Base-by-base conservation (phyloP, 768 basidiomycete genomes). In the Termitomyces heimii region DNA sequence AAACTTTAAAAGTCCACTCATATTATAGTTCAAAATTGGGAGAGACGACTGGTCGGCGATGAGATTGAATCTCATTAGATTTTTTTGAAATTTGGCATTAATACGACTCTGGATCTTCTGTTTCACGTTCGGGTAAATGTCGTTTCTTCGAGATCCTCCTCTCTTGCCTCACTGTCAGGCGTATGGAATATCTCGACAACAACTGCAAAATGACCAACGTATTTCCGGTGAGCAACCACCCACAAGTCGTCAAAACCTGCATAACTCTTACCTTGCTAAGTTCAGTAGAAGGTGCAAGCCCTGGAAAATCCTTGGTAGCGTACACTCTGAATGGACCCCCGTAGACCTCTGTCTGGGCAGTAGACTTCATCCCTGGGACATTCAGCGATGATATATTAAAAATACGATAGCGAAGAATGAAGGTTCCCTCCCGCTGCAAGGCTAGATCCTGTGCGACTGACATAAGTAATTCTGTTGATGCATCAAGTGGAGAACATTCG, bases 261-360 rank as follows among this genome's bases (percentile, higher is more conserved):
- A 32, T 18, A 1, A 40, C 12, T 35, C 37, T 32, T 26, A 82
- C 87, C 77, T 82, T 86, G 26, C 85, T 88, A 54, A 89, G 70
- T 29, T 85, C 82, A 0, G 88, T 89, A 6, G 87, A 88, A 2
- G 85, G 78, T 34, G 74, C 77, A 39, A 89, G 65, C 1, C 88
- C 87, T 0, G 88, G 88, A 67, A 89, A 89, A 69, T 86, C 84
- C 60, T 87, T 83, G 1, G 88, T 88, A 20, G 85, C 85, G 64
- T 85, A 88, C 18, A 89, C 81, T 63, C 76, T 78, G 73, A 89
- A 89, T 9, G 79, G 66, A 0, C 84, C 85, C 4, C 88, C 86
- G 58, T 79, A 85, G 47, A 80, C 76, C 60, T 89, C 85, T n/a
- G 85, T 80, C 61, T 84, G 77, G 22, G 86, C 71, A 24, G 77